A percentile compares a stretch with the other conserved stretches of the same genome.
These are phyloP conservation scores for Penicillium hesseltinei DNA, from an alignment of 2,329 filamentous ascomycete genomes.

Conservation along the genomic window DNA sequence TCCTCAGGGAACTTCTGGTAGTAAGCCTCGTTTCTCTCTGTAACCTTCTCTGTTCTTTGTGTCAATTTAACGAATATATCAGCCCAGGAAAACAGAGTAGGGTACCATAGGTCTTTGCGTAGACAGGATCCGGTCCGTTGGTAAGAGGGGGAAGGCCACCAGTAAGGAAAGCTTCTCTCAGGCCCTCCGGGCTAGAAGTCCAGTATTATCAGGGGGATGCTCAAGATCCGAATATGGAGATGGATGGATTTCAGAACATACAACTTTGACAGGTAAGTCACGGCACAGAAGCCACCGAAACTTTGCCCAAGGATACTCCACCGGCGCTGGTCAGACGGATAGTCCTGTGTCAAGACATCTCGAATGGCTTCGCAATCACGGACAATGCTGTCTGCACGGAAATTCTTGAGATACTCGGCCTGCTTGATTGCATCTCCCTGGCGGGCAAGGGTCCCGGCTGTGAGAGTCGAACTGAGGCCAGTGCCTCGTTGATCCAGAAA, in stretches of 20 bases:
- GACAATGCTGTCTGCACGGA: conserved; percentile 88
- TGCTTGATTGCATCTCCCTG: conserved; percentile 66
- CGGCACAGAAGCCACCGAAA: conserved; percentile 82
- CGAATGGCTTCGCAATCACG: conserved; percentile 85
- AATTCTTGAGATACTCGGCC: conserved; percentile 75
- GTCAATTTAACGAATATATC: conserved; percentile 12
- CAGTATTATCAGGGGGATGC: neutral
- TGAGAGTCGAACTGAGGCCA: conserved; percentile 77
- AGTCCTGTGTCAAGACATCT: conserved; percentile 67
- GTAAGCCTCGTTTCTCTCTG: conserved; percentile 72
- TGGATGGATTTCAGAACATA: conserved; percentile 29
- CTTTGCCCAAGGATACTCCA: conserved; percentile 90
- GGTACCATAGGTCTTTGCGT: conserved; percentile 63
- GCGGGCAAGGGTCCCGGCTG: conserved; percentile 66
- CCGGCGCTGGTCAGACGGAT: conserved; percentile 66
- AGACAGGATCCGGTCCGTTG: conserved; percentile 70
- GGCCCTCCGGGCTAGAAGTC: conserved; percentile 59
- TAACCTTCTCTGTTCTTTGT: conserved; percentile 55
- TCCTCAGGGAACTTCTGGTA: conserved; percentile 86
- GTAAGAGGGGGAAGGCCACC: conserved; percentile 80
- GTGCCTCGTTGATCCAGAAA: conserved; percentile 90
- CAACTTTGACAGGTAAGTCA: conserved; percentile 80
- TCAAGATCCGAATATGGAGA: neutral
- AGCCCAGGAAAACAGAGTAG: neutral
- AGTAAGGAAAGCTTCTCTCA: conserved; percentile 79